These are phyloP conservation scores for Aspergillus tubingensis DNA, from an alignment of 2,329 filamentous ascomycete genomes.

Conservation along the genomic window DNA sequence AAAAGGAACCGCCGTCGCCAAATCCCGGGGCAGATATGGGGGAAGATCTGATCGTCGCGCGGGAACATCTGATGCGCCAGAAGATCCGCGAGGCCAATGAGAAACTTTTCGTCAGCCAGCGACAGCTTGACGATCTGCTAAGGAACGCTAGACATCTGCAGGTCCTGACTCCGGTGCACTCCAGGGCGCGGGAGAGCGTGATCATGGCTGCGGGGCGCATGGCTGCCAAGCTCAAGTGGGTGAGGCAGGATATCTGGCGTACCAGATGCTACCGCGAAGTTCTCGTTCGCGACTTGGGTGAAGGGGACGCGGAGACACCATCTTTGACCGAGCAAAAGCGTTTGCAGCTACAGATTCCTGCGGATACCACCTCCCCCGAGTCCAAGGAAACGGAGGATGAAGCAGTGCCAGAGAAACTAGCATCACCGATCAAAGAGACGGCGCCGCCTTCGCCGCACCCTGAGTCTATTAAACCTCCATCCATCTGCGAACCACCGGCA, in stretches of 20 bases:
- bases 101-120: constrained; percentile 70
- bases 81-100: constrained; percentile 83
- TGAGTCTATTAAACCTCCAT: constrained; percentile 16
- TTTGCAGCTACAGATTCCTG: constrained; percentile 21
- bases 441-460: constrained; percentile 15
- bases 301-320: constrained; percentile 56
- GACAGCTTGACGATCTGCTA: constrained; percentile 77
- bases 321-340: constrained; percentile 31
- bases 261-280: constrained; percentile 90
- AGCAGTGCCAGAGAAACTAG: constrained; percentile 9
- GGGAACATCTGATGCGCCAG: constrained; percentile 77
- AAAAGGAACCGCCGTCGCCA: constrained; percentile 71
- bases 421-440: constrained; percentile 16
- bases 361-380: constrained; percentile 20
- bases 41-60: constrained; percentile 79
- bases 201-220: constrained; percentile 81
- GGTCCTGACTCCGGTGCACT: constrained; percentile 84
- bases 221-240: constrained; percentile 88
- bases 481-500: constrained; percentile 25
- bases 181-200: constrained; percentile 83
- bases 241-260: constrained; percentile 90
- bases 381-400: constrained; percentile 4
- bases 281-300: constrained; percentile 78
- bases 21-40: constrained; percentile 76
- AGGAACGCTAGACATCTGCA: constrained; percentile 89